Base-by-base conservation (phyloP, 345 rosid species). In the Aurinia saxatilis region DNA sequence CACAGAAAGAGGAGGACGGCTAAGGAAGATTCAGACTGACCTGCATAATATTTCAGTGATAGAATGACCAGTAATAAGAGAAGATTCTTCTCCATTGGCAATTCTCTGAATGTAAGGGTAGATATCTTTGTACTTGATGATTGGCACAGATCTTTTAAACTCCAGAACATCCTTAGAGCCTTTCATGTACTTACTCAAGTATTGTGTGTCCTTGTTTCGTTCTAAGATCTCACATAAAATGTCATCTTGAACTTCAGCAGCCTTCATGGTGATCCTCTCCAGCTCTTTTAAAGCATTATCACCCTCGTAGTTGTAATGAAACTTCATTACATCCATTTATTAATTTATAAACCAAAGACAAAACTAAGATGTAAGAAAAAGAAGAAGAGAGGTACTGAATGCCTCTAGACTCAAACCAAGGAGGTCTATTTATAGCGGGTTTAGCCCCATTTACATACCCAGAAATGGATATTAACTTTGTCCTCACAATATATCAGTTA, bases 31-130 rank as follows among this genome's bases (percentile, higher is more conserved):
- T 63, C 60, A 21, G 82, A 81, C 60, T 50, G 31, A 71, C 96
- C 98, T 91, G 34, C 96, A 88, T 66, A 88, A 85, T 42, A 91
- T 69, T 76, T 91, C 96, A 17, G 88, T 81, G 50, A 91, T 86
- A 16, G 87, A 85, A 31, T 86, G 77, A 13, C 82, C 73, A 34
- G 95, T 84, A 68, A 91, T 80, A 48, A 91, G 82, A 29, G 76
- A 57, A 3, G 96, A 84, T 17, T 77, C 73, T 67, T 80, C 88
- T 48, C 98, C 96, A 50, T 77, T 78, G 50, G 95, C 87, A 52
- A 91, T 82, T 81, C 95, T 74, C 61, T 88, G 83, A 42, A 91
- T 86, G 48, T 64, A 82, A 45, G 83, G 71, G 63, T 68, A 83
- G 55, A 88, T 76, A 74, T 91, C 95, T 66, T 88, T 90, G 61